Percentiles rank a stretch among this genome's conserved stretches.
These are phyloP conservation scores for Fusarium austroafricanum DNA, from an alignment of 2,329 filamentous ascomycete species.

Conservation along the genomic window DNA sequence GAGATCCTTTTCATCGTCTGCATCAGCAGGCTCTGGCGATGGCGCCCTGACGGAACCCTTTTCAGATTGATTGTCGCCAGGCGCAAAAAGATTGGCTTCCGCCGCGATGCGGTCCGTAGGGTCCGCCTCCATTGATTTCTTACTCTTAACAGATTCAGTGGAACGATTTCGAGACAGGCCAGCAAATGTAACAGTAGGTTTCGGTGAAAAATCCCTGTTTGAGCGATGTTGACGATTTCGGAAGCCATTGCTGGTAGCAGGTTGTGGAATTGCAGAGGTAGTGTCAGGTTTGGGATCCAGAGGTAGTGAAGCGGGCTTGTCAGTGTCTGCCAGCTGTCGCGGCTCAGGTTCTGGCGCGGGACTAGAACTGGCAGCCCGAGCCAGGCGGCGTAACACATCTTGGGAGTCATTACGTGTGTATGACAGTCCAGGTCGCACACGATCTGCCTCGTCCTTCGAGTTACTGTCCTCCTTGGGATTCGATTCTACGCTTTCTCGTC, in stretches of 20 bases:
- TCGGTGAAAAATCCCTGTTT: constrained; percentile 45
- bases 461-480: constrained; percentile 6
- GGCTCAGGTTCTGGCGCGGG: constrained; percentile 51
- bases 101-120: constrained; percentile 67
- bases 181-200: constrained; percentile 60
- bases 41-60: constrained; percentile 64
- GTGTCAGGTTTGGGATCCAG: constrained; percentile 32
- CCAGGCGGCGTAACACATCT: constrained; percentile 62
- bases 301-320: constrained; percentile 16
- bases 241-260: constrained; percentile 31
- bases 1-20: constrained; percentile 47
- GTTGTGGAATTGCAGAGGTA: constrained; percentile 29
- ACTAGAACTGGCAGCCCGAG: constrained; percentile 60
- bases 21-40: constrained; percentile 54
- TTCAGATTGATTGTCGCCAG: constrained; percentile 66
- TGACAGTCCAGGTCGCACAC: constrained; percentile 30
- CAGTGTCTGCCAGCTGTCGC: constrained; percentile 30
- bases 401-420: constrained; percentile 55
- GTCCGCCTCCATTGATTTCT: constrained; percentile 62
- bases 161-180: constrained; percentile 58
- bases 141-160: constrained; percentile 60
- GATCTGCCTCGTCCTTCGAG: constrained; percentile 22
- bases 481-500: constrained; percentile 26
- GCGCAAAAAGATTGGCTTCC: constrained; percentile 68
- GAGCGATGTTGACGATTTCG: constrained; percentile 19